Evolutionary conservation across 257 asterid genomes (phyloP).

Genomic region (Solanum dulcamara): DNA sequence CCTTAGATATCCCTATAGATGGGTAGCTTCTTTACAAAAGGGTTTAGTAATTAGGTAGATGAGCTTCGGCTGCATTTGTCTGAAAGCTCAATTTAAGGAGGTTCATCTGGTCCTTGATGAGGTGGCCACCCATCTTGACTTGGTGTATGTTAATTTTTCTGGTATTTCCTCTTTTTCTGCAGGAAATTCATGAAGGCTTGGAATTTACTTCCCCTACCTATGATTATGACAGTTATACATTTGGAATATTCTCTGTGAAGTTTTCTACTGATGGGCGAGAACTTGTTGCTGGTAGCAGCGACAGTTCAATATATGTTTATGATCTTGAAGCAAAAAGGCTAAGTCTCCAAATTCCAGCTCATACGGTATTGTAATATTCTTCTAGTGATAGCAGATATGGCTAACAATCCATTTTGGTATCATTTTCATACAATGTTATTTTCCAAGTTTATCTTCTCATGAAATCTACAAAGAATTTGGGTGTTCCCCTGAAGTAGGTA

Average conservation of each 20-base stretch:
- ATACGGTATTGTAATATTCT: constrained; percentile 35
- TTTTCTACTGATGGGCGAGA: constrained; percentile 90
- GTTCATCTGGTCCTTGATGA: not conserved
- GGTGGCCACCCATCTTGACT: not conserved
- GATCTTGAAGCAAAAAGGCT: constrained; percentile 68
- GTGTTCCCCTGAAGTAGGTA: not conserved
- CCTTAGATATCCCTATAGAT: not conserved
- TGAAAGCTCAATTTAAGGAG: not conserved
- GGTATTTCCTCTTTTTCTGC: constrained; percentile 7
- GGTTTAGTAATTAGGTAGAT: not conserved
- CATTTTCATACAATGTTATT: not conserved
- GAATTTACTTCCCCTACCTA: constrained; percentile 46
- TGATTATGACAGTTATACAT: constrained; percentile 55
- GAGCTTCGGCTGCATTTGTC: not conserved
- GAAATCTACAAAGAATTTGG: not conserved
- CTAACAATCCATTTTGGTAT: not conserved
- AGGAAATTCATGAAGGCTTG: constrained; percentile 96
- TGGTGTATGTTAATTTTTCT: not conserved
- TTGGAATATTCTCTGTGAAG: constrained; percentile 88
- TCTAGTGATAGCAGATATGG: not conserved
- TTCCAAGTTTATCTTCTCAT: not conserved
- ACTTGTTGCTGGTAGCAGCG: constrained; percentile 76
- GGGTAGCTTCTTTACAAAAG: not conserved
- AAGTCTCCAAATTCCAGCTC: constrained; percentile 79
- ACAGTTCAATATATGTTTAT: constrained; percentile 67